Percentiles rank a stretch among this genome's conserved stretches.
phyloP scores from a whole-genome alignment of 1,139 yeast genomes.

The Geotrichum reessii region DNA sequence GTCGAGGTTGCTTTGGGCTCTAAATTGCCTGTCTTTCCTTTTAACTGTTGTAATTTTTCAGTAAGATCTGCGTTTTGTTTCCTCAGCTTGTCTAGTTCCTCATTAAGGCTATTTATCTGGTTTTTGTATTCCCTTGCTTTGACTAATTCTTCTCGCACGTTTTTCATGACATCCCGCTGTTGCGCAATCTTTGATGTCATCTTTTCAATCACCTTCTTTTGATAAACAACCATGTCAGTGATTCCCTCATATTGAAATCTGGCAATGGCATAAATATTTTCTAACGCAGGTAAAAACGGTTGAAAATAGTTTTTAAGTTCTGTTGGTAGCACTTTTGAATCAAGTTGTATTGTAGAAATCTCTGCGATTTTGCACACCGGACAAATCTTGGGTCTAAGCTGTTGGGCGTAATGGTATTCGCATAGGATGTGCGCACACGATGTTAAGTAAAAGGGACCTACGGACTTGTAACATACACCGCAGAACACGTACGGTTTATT shows the following conservation, averaged over 20 bases:
- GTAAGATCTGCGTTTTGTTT: not conserved
- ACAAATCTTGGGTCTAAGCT: not conserved
- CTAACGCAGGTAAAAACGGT: slow-evolving; percentile 13
- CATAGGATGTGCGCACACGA: slow-evolving; percentile 19
- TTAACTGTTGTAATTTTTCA: not conserved
- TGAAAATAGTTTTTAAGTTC: slow-evolving; percentile 13
- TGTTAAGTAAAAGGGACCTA: slow-evolving; percentile 15
- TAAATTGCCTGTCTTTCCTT: not conserved
- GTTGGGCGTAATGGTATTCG: slow-evolving; percentile 1
- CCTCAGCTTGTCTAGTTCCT: not conserved
- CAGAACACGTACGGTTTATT: slow-evolving; percentile 16
- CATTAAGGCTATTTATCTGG: not conserved
- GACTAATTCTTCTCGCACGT: slow-evolving; percentile 19
- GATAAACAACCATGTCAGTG: slow-evolving; percentile 14
- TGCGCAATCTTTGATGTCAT: slow-evolving; percentile 15
- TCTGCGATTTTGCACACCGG: slow-evolving; percentile 12
- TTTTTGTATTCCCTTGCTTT: slow-evolving; percentile 17
- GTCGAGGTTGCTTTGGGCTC: not conserved
- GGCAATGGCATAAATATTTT: slow-evolving; percentile 16
- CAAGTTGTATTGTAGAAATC: slow-evolving; percentile 9
- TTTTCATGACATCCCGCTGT: slow-evolving; percentile 18
- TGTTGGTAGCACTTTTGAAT: slow-evolving; percentile 6
- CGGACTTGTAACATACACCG: slow-evolving; percentile 14
- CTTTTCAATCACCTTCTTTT: slow-evolving; percentile 12
- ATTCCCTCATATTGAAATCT: slow-evolving; percentile 19